Evolutionary conservation across 2,329 filamentous ascomycete genomes (phyloP), one percentile per base, ranked within the genome.

Genomic region (Dactylellina cionopaga): DNA sequence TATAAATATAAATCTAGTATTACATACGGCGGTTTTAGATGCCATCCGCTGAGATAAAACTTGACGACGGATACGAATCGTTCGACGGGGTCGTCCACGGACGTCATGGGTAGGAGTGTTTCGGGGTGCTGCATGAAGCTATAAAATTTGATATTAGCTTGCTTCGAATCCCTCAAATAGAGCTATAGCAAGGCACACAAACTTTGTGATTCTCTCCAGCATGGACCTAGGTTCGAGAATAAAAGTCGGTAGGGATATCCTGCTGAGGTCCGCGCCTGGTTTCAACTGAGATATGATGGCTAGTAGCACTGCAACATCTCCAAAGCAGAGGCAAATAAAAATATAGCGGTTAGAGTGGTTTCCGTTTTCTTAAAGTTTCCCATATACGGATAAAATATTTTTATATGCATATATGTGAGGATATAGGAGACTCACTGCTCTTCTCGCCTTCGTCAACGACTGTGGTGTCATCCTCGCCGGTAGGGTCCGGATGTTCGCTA

Each of bases 91-190:
- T 99, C 94, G 55, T 98, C 91, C 77, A 97, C 91, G 47, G 87
- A 83, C 44, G 94, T 87, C 81, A 98, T 95, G 31, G 90, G 89
- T 3, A 99, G 87, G 29, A 99, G 89, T 78, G 92, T 96, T 82
- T 99, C 95, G 39, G 95, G 95, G 80, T 99, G 95, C 77, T 94
- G 96, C 95, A 99, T 99, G 85, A 99, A 99, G 84, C 93, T 97
- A 79, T 13, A 66, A 13, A 77, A 60, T 29, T 75, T 60, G 59
- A 47, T 17, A 37, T 87, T 76, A 84, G 96, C 92, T 98, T 98
- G 98, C 98, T 77, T 94, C 88, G 83, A 98, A 95, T 77, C n/a
- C n/a, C n/a, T n/a, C n/a, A n/a, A n/a, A n/a, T n/a, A n/a, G n/a
- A n/a, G n/a, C n/a, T n/a, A n/a, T n/a, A n/a, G 89, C 15, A n/a